Percentiles rank a stretch among this genome's conserved stretches.
These are phyloP conservation scores for Phytophthora sojae DNA, from an alignment of 352 stramenopile species.

Conservation along the genomic window DNA sequence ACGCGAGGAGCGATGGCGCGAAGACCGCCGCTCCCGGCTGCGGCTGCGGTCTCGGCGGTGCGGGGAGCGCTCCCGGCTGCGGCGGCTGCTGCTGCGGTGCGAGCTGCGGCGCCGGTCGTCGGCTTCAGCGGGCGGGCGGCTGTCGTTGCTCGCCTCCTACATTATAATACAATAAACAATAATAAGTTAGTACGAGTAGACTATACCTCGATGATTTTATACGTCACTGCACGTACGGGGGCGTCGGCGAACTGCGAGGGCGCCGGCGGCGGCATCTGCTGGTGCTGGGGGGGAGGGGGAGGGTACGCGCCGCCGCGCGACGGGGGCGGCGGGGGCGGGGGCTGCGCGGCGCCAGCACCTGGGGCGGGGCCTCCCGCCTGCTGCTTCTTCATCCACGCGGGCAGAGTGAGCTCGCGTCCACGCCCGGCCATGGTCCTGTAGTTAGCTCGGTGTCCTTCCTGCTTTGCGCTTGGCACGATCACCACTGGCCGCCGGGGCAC, in stretches of 20 bases:
- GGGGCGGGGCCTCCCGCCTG: constrained; percentile 37
- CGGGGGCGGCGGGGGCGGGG: constrained; percentile 10
- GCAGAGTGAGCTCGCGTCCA: constrained; percentile 85
- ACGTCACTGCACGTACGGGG: constrained; percentile 37
- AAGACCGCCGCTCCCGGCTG: constrained; percentile 51
- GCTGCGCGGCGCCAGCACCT: not conserved
- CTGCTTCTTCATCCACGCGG: constrained; percentile 91
- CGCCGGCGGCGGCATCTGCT: constrained; percentile 31
- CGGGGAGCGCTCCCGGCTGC: constrained; percentile 52
- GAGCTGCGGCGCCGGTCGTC: constrained; percentile 40
- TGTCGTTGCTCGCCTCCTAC: constrained; percentile 39
- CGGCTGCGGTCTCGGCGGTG: constrained; percentile 45
- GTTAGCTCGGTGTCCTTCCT: constrained; percentile 17
- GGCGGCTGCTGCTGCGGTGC: constrained; percentile 49
- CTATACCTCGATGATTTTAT: not conserved
- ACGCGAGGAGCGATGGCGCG: constrained; percentile 50
- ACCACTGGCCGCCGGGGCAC: constrained; percentile 19
- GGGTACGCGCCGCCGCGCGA: too few species aligned
- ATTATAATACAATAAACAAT: not conserved
- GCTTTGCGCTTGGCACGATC: constrained; percentile 27
- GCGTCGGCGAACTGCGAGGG: constrained; percentile 73
- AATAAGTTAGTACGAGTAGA: too few species aligned
- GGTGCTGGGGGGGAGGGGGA: not conserved
- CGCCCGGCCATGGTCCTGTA: constrained; percentile 67
- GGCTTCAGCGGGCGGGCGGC: constrained; percentile 11